Evolutionary conservation across 306 rosid species (phyloP).

Genomic region (Lagenaria siceraria): DNA sequence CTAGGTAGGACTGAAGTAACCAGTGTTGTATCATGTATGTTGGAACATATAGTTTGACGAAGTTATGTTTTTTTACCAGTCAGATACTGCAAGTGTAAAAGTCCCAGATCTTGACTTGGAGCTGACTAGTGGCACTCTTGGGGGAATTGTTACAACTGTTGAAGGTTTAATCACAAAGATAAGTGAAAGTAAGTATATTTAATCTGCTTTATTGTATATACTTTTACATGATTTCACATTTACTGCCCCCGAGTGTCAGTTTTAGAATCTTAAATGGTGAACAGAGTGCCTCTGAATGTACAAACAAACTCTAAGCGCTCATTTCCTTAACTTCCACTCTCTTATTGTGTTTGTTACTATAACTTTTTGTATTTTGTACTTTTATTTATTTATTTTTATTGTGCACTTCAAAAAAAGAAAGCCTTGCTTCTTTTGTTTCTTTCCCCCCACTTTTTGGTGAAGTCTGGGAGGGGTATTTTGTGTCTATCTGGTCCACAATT

Average conservation of each 20-base stretch:
- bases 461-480: not conserved
- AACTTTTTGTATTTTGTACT: not conserved
- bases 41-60: constrained; percentile 9
- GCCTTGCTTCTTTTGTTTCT: not conserved
- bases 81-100: constrained; percentile 42
- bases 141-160: constrained; percentile 58
- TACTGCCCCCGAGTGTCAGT: not conserved
- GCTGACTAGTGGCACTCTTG: constrained; percentile 58
- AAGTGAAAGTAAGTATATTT: constrained; percentile 39
- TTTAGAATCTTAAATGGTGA: not conserved
- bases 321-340: not conserved
- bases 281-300: not conserved
- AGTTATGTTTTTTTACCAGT: constrained; percentile 17
- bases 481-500: not conserved
- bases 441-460: not conserved
- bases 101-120: constrained; percentile 77
- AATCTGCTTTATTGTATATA: not conserved
- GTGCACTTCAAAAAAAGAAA: not conserved
- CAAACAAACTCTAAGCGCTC: not conserved
- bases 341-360: not conserved
- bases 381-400: not conserved
- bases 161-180: constrained; percentile 65
- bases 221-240: not conserved
- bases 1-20: not conserved
- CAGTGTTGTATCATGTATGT: constrained; percentile 1